Evolutionary conservation across 352 stramenopile species (phyloP), one percentile per base, ranked within the genome.

Genomic region (Pythium dissotocum): DNA sequence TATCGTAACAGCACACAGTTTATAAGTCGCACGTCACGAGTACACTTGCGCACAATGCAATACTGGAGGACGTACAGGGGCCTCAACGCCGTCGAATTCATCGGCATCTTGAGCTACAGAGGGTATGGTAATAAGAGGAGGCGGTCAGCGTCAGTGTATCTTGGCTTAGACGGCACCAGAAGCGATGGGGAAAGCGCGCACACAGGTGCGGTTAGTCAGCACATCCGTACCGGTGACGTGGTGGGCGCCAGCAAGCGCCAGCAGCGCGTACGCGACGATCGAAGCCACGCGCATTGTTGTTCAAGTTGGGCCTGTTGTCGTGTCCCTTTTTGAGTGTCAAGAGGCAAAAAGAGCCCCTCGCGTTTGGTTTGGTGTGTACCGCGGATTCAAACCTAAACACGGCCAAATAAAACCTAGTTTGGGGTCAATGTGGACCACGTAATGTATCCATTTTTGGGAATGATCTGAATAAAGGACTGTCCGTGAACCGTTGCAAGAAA

Each of bases 21-120:
- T 12, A 38, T 54, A 21, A 6, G 24, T 54, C n/a, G 8, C 2
- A 36, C 54, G n/a, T 42, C 16, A 60, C 14, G 36, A 7, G 12
- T 42, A 42, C 7, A 42, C 36, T 42, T 42, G 36, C 36, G 14
- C 16, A 10, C 21, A 48, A 12, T 7, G 18, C 13, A 5, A n/a
- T 4, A 32, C 24, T 44, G 28, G 6, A 54, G 7, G 16, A 60
- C 65, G 24, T 67, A 76, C 70, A 52, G 64, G 60, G 2, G 64
- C 26, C 40, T 72, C 70, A 1, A 76, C 65, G 12, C 70, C 70
- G 35, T 76, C 70, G 35, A 76, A 76, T n/a, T 76, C 70, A 26
- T 76, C 70, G 9, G 65, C 26, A 13, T 76, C 70, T 44, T 76
- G 70, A 13, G 64, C 70, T 72, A 35, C 32, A 14, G 8, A 51